Evolutionary conservation across 2,329 filamentous ascomycete genomes (phyloP).

Genomic region (Neoscytalidium dimidiatum): DNA sequence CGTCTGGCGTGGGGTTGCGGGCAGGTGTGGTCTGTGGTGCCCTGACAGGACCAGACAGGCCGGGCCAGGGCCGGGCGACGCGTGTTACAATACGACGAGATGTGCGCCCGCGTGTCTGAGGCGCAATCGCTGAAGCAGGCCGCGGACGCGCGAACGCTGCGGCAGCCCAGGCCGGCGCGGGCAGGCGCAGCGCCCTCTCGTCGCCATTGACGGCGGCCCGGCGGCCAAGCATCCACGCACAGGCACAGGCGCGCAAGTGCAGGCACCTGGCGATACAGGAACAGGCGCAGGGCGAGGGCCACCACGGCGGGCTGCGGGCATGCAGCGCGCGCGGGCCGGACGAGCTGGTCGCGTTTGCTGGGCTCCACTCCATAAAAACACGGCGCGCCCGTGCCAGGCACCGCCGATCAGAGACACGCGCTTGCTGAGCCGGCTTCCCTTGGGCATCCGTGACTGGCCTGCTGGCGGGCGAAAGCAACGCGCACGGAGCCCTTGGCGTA

Average conservation of each 20-base stretch:
- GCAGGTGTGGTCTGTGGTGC: too few species aligned
- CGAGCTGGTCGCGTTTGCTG: not conserved
- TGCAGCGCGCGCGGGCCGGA: conserved; percentile 5
- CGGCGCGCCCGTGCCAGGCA: not conserved
- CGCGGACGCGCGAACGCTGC: not conserved
- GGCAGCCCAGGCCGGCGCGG: not conserved
- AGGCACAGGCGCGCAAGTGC: too few species aligned
- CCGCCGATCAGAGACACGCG: not conserved
- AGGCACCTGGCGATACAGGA: too few species aligned
- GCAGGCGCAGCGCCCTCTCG: not conserved
- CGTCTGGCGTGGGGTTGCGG: not conserved
- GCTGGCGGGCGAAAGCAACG: not conserved
- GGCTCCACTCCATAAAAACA: not conserved
- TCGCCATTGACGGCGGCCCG: not conserved
- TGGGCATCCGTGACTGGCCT: not conserved
- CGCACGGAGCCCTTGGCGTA: not conserved
- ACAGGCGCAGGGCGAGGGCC: too few species aligned
- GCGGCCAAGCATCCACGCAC: too few species aligned
- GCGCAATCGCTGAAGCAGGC: not conserved
- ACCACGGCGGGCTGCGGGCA: not conserved
- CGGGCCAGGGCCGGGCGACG: not conserved
- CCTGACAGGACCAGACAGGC: too few species aligned
- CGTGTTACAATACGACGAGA: not conserved
- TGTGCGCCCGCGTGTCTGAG: not conserved
- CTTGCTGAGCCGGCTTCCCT: not conserved